These are phyloP conservation scores for Cercospora zeina DNA, from an alignment of 2,329 filamentous ascomycete species.

Conservation along the genomic window DNA sequence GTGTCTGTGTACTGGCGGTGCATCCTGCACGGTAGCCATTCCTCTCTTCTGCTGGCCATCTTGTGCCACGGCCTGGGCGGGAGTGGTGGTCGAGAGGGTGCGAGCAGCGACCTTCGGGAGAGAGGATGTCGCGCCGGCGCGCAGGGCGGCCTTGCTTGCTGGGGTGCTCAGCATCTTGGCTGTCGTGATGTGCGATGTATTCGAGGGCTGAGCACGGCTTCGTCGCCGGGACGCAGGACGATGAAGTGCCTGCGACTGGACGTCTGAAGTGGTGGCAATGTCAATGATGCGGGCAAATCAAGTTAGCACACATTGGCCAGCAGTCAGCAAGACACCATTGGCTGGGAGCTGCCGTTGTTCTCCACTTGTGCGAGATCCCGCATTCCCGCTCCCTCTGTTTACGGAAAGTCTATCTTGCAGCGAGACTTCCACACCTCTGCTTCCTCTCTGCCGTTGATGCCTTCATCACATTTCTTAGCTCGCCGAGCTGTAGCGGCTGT, in stretches of 20 bases:
- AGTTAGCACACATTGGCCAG: conserved; percentile 7
- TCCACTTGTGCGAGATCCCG: background rate
- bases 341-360: background rate
- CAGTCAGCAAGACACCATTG: background rate
- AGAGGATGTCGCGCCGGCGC: conserved; percentile 31
- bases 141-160: conserved; percentile 36
- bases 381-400: background rate
- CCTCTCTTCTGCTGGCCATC: conserved; percentile 60
- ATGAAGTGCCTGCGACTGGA: background rate
- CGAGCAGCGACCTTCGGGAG: conserved; percentile 39
- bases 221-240: conserved; percentile 30
- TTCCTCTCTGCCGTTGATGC: background rate
- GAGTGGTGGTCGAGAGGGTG: conserved; percentile 33
- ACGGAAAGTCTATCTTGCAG: background rate
- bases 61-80: conserved; percentile 35
- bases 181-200: background rate
- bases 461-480: background rate
- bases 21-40: conserved; percentile 61
- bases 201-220: conserved; percentile 27
- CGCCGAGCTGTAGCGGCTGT: background rate
- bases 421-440: background rate
- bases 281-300: conserved; percentile 10
- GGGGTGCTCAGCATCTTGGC: conserved; percentile 39
- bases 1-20: conserved; percentile 64
- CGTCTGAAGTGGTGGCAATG: conserved; percentile 8